These are phyloP conservation scores for Colletotrichum sp. DNA, from an alignment of 2,329 filamentous ascomycete genomes.

Conservation along the genomic window DNA sequence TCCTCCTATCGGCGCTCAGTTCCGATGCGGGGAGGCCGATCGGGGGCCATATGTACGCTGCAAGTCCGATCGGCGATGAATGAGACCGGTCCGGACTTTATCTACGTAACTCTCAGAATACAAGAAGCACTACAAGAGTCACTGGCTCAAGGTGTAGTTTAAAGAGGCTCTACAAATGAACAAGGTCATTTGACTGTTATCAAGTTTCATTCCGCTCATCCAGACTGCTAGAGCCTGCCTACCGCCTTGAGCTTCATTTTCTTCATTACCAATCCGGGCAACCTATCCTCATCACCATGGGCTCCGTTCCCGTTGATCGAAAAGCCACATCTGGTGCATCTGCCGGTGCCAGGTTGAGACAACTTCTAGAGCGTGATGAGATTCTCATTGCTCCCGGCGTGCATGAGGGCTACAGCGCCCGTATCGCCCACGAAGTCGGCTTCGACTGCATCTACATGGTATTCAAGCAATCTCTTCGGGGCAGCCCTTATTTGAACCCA, in stretches of 20 bases:
- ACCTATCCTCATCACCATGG: not conserved
- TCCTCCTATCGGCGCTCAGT: not conserved
- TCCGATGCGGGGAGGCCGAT: not conserved
- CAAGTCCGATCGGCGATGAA: not conserved
- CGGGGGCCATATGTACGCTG: not conserved
- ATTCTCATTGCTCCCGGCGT: not conserved
- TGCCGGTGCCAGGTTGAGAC: not conserved
- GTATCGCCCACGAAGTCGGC: not conserved
- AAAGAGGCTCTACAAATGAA: not conserved
- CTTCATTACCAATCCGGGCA: not conserved
- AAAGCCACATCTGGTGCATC: not conserved
- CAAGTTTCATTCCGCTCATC: not conserved
- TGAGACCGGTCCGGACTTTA: not conserved
- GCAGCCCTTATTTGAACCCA: not conserved
- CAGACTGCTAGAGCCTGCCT: not conserved
- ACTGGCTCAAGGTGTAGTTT: not conserved
- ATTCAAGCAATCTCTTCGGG: accelerated
- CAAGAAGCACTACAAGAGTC: accelerated
- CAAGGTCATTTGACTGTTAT: not conserved
- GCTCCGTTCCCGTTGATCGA: not conserved
- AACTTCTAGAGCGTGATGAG: not conserved
- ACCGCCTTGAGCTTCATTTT: accelerated
- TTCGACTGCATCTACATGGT: not conserved
- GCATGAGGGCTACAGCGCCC: not conserved
- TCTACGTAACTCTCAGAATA: not conserved